phyloP scores from a whole-genome alignment of 192 early-diverging fungal species.

The Coemansia sp. region DNA sequence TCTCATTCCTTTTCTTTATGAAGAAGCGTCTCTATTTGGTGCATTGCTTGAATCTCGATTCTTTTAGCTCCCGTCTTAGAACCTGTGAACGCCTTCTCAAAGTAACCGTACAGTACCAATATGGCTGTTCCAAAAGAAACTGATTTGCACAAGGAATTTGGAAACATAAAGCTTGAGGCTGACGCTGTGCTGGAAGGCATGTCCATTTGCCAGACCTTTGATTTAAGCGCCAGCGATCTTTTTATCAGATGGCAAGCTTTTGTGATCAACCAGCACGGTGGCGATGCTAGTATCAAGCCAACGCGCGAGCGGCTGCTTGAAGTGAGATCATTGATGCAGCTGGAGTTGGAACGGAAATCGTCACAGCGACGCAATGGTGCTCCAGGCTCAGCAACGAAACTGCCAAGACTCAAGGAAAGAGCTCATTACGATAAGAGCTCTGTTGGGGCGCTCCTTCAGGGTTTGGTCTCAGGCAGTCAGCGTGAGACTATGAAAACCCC shows the following conservation, averaged over 20 bases:
- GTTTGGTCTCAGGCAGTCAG: slow-evolving; percentile 40
- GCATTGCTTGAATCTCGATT: neutral
- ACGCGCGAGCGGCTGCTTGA: slow-evolving; percentile 52
- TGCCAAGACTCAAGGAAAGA: slow-evolving; percentile 43
- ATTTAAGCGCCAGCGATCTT: slow-evolving; percentile 35
- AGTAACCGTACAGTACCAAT: neutral
- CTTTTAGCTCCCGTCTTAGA: neutral
- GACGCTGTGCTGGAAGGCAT: slow-evolving; percentile 44
- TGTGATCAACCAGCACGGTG: slow-evolving; percentile 44
- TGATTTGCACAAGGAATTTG: slow-evolving; percentile 44
- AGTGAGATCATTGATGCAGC: slow-evolving; percentile 30
- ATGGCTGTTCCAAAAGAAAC: slow-evolving; percentile 25
- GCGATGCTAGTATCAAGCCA: slow-evolving; percentile 29
- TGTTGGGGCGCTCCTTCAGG: slow-evolving; percentile 47
- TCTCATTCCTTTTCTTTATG: neutral
- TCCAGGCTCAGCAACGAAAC: slow-evolving; percentile 25
- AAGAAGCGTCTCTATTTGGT: neutral
- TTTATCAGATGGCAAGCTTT: slow-evolving; percentile 53
- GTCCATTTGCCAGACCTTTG: slow-evolving; percentile 47
- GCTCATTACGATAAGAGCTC: slow-evolving; percentile 50
- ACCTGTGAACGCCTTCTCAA: neutral
- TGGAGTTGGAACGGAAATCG: slow-evolving; percentile 37
- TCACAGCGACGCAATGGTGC: slow-evolving; percentile 28
- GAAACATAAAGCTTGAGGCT: slow-evolving; percentile 31
- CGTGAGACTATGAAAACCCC: slow-evolving; percentile 31